Base-by-base conservation (phyloP, 495 filamentous ascomycete species). In the Mycothermus thermophilus region DNA sequence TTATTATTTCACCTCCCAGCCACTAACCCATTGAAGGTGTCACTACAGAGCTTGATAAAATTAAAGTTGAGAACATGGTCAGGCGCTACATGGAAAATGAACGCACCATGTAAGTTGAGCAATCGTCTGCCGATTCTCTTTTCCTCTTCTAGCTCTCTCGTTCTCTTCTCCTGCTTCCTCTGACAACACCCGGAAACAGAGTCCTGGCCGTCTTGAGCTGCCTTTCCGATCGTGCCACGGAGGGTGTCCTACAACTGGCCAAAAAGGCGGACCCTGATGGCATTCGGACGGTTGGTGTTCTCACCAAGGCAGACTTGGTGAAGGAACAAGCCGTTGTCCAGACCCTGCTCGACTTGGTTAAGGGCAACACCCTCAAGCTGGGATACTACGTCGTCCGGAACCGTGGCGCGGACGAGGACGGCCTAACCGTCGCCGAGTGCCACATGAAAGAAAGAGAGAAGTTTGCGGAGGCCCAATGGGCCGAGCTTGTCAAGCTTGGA, bases 331-430 rank as follows among this genome's bases (percentile, higher is more conserved):
- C 60, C 0, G 59, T 68, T 32, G 27, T 47, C 4, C 43, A 51
- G 5, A 48, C 67, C 5, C 43, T 67, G 4, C 13, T 39, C 16
- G 50, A 71, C 8, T 53, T 76, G 1, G 38, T 77, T 1, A 27
- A 48, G 8, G 64, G 64, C 8, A 36, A 58, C 6, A 32, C 28
- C 2, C 48, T 69, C 1, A 55, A 52, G n/a, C 64, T 77, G 8
- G 75, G 77, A 0, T 79, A 67, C 51, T 62, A 50, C 27, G 25
- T 75, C n/a, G 65, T 82, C 0, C 57, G 62, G 4, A 81, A 79
- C 46, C 61, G 60, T 8, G 62, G 69, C 8, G 57, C 60, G 21
- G 42, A 59, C 25, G 46, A 65, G 18, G 15, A 37, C 8, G 17
- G 25, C 27, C n/a, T 44, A 4, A 37, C 19, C 14, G 18, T 38